Conservation (phyloP, 1,139 yeast genomes). For the Sugiyamaella novakii region DNA sequence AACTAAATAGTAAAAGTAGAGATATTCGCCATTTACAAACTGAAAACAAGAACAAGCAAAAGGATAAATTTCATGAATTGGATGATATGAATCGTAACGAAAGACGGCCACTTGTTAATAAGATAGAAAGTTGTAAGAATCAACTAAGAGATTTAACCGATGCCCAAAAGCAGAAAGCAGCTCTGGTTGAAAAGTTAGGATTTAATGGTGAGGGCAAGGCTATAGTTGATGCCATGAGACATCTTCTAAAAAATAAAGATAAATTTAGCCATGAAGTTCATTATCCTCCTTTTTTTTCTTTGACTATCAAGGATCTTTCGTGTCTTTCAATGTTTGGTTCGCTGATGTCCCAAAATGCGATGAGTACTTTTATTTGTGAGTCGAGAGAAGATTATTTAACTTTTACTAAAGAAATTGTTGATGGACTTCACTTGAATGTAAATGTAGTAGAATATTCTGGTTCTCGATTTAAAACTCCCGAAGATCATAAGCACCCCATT, state of each 20-base stretch:
- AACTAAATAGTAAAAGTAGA: constrained; percentile 56
- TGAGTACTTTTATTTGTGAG: constrained; percentile 57
- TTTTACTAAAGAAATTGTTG: constrained; percentile 49
- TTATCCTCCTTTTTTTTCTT: constrained; percentile 77
- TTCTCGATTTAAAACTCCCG: constrained; percentile 29
- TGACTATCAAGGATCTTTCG: constrained; percentile 53
- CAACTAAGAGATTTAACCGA: constrained; percentile 3
- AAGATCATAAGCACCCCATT: constrained; percentile 38
- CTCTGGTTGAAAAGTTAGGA: constrained; percentile 3
- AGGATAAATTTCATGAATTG: constrained; percentile 2
- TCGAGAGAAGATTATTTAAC: constrained; percentile 49
- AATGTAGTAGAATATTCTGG: constrained; percentile 51
- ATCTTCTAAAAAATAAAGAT: constrained; percentile 43
- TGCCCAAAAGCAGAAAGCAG: constrained; percentile 1
- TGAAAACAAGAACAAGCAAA: constrained; percentile 3
- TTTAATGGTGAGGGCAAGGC: constrained; percentile 21
- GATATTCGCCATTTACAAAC: constrained; percentile 1
- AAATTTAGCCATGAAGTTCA: constrained; percentile 50
- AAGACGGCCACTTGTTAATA: neutral
- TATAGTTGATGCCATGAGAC: constrained; percentile 45
- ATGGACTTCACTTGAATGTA: constrained; percentile 44
- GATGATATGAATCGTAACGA: constrained; percentile 2
- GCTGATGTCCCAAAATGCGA: constrained; percentile 55
- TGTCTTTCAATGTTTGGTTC: constrained; percentile 59
- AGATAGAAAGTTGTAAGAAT: neutral